phyloP scores from a whole-genome alignment of 2,329 filamentous ascomycete genomes.

The Hymenoscyphus occultus region DNA sequence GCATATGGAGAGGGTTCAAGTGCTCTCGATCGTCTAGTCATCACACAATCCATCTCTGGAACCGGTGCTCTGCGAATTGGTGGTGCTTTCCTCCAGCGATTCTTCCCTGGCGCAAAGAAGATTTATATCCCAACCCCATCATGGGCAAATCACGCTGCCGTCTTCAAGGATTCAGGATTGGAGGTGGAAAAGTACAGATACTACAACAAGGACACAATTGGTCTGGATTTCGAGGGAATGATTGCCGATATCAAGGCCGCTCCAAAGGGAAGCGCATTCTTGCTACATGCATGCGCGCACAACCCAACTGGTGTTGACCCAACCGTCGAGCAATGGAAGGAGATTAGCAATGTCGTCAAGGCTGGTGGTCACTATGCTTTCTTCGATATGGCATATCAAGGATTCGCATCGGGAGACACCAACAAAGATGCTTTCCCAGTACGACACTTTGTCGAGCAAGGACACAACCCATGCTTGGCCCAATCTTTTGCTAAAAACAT shows the following conservation, averaged over 20 bases:
- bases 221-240: slow-evolving; percentile 94
- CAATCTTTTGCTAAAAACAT: slow-evolving; percentile 99
- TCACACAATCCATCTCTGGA: slow-evolving; percentile 97
- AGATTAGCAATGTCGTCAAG: slow-evolving; percentile 86
- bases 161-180: slow-evolving; percentile 91
- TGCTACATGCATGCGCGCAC: slow-evolving; percentile 96
- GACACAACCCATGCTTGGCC: slow-evolving; percentile 81
- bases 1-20: slow-evolving; percentile 83
- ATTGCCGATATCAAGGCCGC: slow-evolving; percentile 85
- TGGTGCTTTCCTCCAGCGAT: slow-evolving; percentile 86
- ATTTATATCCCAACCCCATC: slow-evolving; percentile 96
- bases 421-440: slow-evolving; percentile 92
- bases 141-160: slow-evolving; percentile 97
- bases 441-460: slow-evolving; percentile 88
- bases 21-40: slow-evolving; percentile 75
- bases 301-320: slow-evolving; percentile 98
- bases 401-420: slow-evolving; percentile 89
- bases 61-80: slow-evolving; percentile 95
- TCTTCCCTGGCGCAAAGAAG: slow-evolving; percentile 87
- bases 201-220: slow-evolving; percentile 99
- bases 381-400: slow-evolving; percentile 99
- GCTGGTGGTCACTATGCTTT: slow-evolving; percentile 85
- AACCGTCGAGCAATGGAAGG: slow-evolving; percentile 84
- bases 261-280: slow-evolving; percentile 80
- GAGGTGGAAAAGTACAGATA: slow-evolving; percentile 95